A percentile compares a stretch with the other conserved stretches of the same genome.
phyloP scores from a whole-genome alignment of 2,329 filamentous ascomycete species.

The Penicillium sp. region DNA sequence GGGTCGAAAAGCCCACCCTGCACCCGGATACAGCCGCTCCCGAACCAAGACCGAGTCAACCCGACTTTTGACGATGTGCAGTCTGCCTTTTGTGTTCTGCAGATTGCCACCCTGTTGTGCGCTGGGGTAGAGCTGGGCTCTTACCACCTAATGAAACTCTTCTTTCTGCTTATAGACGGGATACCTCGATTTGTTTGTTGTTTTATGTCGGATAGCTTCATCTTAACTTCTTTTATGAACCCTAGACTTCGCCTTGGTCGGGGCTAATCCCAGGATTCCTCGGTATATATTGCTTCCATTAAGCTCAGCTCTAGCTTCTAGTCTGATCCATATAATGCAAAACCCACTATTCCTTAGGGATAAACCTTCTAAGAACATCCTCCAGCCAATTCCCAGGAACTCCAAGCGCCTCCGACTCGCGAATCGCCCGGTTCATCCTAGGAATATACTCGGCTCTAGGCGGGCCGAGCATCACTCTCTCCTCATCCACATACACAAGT shows the following conservation, averaged over 20 bases:
- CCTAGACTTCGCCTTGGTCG: neutral
- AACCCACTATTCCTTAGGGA: constrained; percentile 22
- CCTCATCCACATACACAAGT: constrained; percentile 43
- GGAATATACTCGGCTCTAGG: constrained; percentile 40
- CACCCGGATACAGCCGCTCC: constrained; percentile 1
- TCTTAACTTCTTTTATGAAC: neutral
- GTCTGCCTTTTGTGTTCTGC: constrained; percentile 1
- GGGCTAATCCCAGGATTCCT: neutral
- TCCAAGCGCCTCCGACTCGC: constrained; percentile 35
- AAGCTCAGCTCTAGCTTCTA: neutral
- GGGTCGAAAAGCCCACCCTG: constrained; percentile 1
- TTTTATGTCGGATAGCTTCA: neutral
- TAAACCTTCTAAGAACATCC: constrained; percentile 37
- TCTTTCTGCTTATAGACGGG: constrained; percentile 11
- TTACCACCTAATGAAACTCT: constrained; percentile 1
- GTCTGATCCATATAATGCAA: neutral
- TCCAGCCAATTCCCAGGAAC: constrained; percentile 34
- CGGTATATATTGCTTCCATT: neutral
- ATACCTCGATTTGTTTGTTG: constrained; percentile 12
- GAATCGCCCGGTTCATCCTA: constrained; percentile 42
- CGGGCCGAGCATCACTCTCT: constrained; percentile 27
- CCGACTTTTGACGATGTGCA: neutral
- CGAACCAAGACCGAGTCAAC: neutral
- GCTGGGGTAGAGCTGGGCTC: constrained; percentile 12
- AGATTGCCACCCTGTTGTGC: constrained; percentile 1